Base-by-base conservation (phyloP, 1,139 yeast genomes). In the Wickerhamomyces sp. region DNA sequence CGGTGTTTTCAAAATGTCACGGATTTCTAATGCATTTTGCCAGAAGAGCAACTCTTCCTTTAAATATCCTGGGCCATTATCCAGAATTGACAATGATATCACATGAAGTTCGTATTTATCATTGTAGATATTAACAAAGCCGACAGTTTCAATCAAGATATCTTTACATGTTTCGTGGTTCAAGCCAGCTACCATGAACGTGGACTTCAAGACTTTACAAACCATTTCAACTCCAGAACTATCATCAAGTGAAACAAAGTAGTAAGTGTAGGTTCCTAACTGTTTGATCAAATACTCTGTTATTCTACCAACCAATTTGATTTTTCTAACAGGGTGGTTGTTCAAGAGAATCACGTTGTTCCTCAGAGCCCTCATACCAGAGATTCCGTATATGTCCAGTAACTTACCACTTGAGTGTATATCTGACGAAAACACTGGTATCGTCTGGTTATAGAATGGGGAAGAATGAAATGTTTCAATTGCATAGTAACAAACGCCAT, bases 291-390 rank as follows among this genome's bases (percentile, higher is more conserved):
- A 43, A 29, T 52, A 59, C 19, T 55, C 52, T 2, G 53, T 37
- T 3, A 70, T 47, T 21, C 59, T 52, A 0, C 74, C 76, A 25
- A 52, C 44, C 0, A 70, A 42, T 13, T 45, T 40, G 0, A 67
- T 49, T 7, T 41, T 45, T 20, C 47, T 45, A 1, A 70, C 39
- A 0, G 76, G 76, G 50, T 68, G 65, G 43, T 70, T 70, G 3
- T 54, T 51, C 9, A 63, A 42, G 46, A 68, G 33, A 1, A 60
- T 35, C 2, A 58, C 51, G 13, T 47, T 46, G 1, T 54, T 37
- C 2, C 18, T 35, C 5, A 41, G 33, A 0, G 52, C 43, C 5
- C 33, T 29, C 12, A 40, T 32, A 1, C 56, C 65, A 5, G 38
- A 36, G 10, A 40, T 34, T 0, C 59, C 63, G 39, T 67, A 68